Evolutionary conservation across 1,139 yeast species (phyloP).

Genomic region (Geotrichum cucujoidarum): DNA sequence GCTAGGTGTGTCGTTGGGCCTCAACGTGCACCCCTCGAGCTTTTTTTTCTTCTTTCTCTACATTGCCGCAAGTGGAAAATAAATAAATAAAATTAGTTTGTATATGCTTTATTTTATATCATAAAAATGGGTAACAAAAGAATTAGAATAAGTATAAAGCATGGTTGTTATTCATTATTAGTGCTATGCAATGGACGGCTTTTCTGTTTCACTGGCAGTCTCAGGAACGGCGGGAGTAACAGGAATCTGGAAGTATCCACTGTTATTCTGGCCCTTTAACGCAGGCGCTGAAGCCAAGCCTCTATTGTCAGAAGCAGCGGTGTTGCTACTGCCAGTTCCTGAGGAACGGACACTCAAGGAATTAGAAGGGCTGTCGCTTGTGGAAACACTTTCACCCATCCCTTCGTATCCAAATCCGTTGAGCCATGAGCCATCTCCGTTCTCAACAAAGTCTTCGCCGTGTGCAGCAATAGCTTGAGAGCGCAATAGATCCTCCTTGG

Average conservation of each 20-base stretch:
- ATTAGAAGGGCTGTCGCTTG: constrained; percentile 27
- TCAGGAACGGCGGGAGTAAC: too few relatives aligned
- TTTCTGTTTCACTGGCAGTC: too few relatives aligned
- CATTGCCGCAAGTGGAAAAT: too few relatives aligned
- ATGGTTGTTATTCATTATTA: too few relatives aligned
- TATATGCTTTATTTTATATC: too few relatives aligned
- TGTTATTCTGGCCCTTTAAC: background rate
- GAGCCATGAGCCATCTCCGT: constrained; percentile 10
- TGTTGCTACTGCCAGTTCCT: constrained; percentile 28
- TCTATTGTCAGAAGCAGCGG: constrained; percentile 23
- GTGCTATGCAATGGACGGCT: too few relatives aligned
- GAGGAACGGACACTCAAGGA: constrained; percentile 27
- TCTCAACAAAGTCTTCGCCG: constrained; percentile 20
- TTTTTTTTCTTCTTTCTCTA: too few relatives aligned
- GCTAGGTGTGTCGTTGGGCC: too few relatives aligned
- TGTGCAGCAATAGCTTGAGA: constrained; percentile 28
- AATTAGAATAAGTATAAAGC: too few relatives aligned
- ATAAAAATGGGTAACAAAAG: too few relatives aligned
- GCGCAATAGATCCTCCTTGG: constrained; percentile 30
- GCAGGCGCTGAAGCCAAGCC: background rate
- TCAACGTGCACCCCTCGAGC: too few relatives aligned
- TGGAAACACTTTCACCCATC: constrained; percentile 19
- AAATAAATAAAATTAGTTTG: too few relatives aligned
- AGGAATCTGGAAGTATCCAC: background rate
- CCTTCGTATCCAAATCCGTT: constrained; percentile 9